Evolutionary conservation across 2,329 filamentous ascomycete genomes (phyloP).

Genomic region (Pyrenophora seminiperda): DNA sequence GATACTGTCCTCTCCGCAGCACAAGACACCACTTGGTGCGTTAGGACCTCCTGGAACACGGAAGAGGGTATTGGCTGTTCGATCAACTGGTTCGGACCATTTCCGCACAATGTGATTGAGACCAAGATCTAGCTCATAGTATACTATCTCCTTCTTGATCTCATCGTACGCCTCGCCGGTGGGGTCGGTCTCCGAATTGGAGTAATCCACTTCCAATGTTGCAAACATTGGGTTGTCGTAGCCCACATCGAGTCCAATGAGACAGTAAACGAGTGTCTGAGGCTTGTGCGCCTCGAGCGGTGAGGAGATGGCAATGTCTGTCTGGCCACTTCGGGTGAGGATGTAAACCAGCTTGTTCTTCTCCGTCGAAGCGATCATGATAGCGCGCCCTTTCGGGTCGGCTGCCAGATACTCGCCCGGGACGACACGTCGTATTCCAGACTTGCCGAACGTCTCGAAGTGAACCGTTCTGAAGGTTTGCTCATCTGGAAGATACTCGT

Average conservation of each 20-base stretch:
- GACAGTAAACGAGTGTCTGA: constrained; percentile 84
- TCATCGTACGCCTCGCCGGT: constrained; percentile 81
- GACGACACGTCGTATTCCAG: constrained; percentile 87
- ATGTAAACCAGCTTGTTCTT: constrained; percentile 99
- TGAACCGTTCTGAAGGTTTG: constrained; percentile 90
- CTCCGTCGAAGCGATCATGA: constrained; percentile 89
- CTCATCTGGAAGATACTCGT: constrained; percentile 86
- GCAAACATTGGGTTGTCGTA: constrained; percentile 98
- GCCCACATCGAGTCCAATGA: constrained; percentile 89
- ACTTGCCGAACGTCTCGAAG: constrained; percentile 97
- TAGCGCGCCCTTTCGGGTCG: constrained; percentile 94
- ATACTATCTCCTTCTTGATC: constrained; percentile 87
- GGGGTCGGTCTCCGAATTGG: constrained; percentile 87
- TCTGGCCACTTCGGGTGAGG: constrained; percentile 91
- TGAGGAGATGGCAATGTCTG: constrained; percentile 94
- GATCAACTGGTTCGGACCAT: constrained; percentile 93
- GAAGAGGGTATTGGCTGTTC: constrained; percentile 86
- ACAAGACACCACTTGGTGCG: constrained; percentile 91
- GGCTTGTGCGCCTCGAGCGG: constrained; percentile 95
- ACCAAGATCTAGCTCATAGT: constrained; percentile 96
- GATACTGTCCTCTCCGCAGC: constrained; percentile 92
- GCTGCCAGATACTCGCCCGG: constrained; percentile 95
- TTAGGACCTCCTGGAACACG: constrained; percentile 94
- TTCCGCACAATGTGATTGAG: constrained; percentile 96
- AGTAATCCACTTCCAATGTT: constrained; percentile 90